These are phyloP conservation scores for Talaromyces sp. DNA, from an alignment of 2,329 filamentous ascomycete species.

Conservation along the genomic window DNA sequence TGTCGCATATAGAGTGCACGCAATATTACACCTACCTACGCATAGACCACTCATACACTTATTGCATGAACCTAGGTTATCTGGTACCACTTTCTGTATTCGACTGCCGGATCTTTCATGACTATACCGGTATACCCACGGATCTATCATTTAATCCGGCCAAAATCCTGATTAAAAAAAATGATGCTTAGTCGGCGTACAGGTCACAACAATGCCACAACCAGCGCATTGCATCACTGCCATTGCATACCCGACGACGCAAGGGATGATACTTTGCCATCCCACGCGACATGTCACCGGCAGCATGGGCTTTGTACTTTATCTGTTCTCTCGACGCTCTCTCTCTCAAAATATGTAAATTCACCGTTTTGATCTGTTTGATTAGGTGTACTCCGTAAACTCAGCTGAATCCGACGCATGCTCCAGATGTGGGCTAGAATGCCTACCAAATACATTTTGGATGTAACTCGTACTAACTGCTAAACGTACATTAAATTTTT, in stretches of 20 bases:
- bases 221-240: neutral
- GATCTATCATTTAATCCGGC: neutral
- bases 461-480: neutral
- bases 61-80: neutral
- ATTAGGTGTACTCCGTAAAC: neutral
- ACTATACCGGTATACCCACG: neutral
- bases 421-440: too few species aligned
- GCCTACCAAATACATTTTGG: neutral
- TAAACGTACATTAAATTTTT: slow-evolving; percentile 5
- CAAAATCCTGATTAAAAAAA: neutral
- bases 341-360: neutral
- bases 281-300: neutral
- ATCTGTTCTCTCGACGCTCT: neutral
- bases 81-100: neutral
- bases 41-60: neutral
- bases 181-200: neutral
- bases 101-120: neutral
- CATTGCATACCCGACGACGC: neutral
- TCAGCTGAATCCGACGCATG: neutral
- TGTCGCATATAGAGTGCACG: neutral
- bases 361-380: neutral
- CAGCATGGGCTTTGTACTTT: neutral
- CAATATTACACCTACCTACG: neutral
- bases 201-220: neutral
- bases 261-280: neutral